Percentiles rank a stretch among this genome's conserved stretches.
phyloP scores from a whole-genome alignment of 179 eudicot genomes.

The Beta lomatogona region DNA sequence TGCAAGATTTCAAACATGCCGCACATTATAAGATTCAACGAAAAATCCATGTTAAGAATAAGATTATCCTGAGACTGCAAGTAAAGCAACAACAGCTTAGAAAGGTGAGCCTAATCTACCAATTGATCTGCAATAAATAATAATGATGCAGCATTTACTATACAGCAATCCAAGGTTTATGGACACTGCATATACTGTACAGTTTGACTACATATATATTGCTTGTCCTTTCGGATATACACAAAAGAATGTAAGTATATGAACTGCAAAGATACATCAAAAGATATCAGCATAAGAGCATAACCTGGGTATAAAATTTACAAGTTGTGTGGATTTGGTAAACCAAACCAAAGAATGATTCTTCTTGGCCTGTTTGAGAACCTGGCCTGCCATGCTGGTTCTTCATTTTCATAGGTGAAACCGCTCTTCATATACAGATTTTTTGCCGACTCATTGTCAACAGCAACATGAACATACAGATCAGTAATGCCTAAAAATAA shows the following conservation, averaged over 20 bases:
- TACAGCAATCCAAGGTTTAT: background rate
- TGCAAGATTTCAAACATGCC: no score
- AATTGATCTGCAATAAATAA: constrained; percentile 1
- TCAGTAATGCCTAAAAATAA: constrained; percentile 35
- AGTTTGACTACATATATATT: background rate
- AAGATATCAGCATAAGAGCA: background rate
- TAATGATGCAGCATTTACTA: background rate
- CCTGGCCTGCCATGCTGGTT: constrained; percentile 87
- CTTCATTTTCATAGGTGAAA: constrained; percentile 72
- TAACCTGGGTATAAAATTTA: constrained; percentile 33
- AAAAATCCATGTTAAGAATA: background rate
- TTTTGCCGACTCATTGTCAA: constrained; percentile 82
- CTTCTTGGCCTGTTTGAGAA: constrained; percentile 77
- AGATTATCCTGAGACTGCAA: background rate
- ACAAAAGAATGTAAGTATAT: background rate
- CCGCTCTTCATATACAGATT: constrained; percentile 81
- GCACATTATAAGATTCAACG: background rate
- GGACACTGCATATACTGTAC: constrained; percentile 16
- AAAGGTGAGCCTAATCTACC: background rate
- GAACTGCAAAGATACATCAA: constrained; percentile 14
- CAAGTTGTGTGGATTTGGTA: constrained; percentile 54
- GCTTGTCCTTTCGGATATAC: background rate
- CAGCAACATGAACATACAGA: constrained; percentile 85
- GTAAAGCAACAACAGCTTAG: background rate
- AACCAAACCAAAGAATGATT: constrained; percentile 75